A percentile compares a stretch with the other conserved stretches of the same genome.
These are phyloP conservation scores for Termitomyces eurrhizus DNA, from an alignment of 768 basidiomycete species.

Conservation along the genomic window DNA sequence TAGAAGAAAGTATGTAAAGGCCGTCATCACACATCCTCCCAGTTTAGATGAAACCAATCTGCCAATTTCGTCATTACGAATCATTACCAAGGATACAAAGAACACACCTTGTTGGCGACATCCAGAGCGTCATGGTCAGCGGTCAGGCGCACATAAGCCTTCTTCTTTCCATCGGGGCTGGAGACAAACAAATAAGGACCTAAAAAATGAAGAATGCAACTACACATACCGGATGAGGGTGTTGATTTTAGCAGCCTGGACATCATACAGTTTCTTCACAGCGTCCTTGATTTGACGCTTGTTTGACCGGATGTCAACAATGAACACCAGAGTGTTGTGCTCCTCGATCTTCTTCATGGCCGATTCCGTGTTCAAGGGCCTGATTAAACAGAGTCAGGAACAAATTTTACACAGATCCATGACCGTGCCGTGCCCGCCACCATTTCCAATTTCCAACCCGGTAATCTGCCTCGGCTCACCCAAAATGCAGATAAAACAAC, in stretches of 20 bases:
- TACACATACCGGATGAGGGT: slow-evolving; percentile 87
- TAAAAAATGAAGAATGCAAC: neutral
- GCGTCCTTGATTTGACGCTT: slow-evolving; percentile 99
- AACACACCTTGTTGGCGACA: slow-evolving; percentile 90
- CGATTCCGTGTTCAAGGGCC: slow-evolving; percentile 90
- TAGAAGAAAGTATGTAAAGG: slow-evolving; percentile 13
- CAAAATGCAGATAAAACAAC: slow-evolving; percentile 25
- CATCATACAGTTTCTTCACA: slow-evolving; percentile 98
- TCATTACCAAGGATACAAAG: neutral
- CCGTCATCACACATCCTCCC: slow-evolving; percentile 11
- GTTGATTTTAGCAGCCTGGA: slow-evolving; percentile 94
- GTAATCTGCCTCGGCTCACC: neutral
- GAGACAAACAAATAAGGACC: neutral
- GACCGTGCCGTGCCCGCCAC: neutral
- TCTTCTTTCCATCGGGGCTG: slow-evolving; percentile 98
- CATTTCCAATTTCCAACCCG: neutral
- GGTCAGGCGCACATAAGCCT: slow-evolving; percentile 95
- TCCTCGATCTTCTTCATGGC: slow-evolving; percentile 99
- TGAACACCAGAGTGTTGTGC: slow-evolving; percentile 98
- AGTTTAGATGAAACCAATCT: slow-evolving; percentile 92
- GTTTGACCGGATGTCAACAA: slow-evolving; percentile 92
- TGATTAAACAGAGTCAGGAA: slow-evolving; percentile 20
- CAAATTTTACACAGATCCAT: neutral
- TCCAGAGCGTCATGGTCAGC: slow-evolving; percentile 96
- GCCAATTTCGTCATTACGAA: neutral